phyloP scores from a whole-genome alignment of 306 rosid genomes.

The Oemleria cerasiformis region DNA sequence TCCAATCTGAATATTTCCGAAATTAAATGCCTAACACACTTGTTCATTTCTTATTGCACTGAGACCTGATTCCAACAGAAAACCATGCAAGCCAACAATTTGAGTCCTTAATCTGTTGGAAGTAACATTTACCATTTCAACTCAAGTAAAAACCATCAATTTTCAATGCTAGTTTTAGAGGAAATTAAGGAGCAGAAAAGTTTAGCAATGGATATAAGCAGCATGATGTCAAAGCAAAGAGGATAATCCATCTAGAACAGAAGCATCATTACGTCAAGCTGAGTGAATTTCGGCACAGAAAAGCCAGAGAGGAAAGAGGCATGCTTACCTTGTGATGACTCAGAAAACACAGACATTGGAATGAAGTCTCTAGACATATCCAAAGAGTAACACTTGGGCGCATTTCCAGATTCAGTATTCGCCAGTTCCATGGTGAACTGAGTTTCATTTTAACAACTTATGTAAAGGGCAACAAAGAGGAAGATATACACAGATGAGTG shows the following conservation, averaged over 20 bases:
- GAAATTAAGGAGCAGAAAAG: background rate
- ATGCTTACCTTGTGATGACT: conserved; percentile 63
- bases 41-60: conserved; percentile 2
- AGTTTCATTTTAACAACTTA: conserved; percentile 29
- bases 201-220: background rate
- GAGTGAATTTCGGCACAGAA: conserved; percentile 4
- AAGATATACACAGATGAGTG: background rate
- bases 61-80: background rate
- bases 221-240: background rate
- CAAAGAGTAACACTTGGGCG: conserved; percentile 55
- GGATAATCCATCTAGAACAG: conserved; percentile 1
- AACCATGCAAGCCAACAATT: background rate
- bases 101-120: background rate
- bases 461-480: conserved; percentile 20
- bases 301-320: background rate
- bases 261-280: background rate
- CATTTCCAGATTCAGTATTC: conserved; percentile 54
- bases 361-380: conserved; percentile 61
- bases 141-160: background rate
- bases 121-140: background rate
- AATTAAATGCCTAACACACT: background rate
- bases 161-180: background rate
- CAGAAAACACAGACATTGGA: conserved; percentile 82
- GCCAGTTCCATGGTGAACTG: conserved; percentile 94
- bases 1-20: background rate